Evolutionary conservation across 768 basidiomycete species (phyloP).

Genomic region (Clitopilus passeckerianus): DNA sequence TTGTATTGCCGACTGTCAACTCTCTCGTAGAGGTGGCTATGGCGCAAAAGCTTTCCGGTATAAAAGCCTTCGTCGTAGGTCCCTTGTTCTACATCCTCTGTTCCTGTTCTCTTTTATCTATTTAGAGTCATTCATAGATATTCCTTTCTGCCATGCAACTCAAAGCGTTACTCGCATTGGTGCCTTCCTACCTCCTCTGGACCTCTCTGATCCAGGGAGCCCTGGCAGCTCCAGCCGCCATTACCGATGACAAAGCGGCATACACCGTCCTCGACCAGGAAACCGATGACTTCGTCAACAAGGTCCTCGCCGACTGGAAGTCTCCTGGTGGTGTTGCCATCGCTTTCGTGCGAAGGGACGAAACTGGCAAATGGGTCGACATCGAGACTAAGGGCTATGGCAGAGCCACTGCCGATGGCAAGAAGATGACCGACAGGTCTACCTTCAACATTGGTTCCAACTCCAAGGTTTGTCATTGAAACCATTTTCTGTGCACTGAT

Average conservation of each 20-base stretch:
- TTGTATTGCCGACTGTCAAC: not conserved
- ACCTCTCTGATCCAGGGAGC: not conserved
- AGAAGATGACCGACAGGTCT: not conserved
- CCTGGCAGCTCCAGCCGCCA: not conserved
- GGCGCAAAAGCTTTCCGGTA: not conserved
- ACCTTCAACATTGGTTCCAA: slow-evolving; percentile 10
- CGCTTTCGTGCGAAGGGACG: slow-evolving; percentile 8
- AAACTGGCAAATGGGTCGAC: slow-evolving; percentile 3
- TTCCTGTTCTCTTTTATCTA: not conserved
- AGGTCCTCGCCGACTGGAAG: slow-evolving; percentile 7
- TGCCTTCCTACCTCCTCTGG: not conserved
- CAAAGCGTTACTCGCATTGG: not conserved
- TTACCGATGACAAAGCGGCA: not conserved
- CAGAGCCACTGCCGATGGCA: not conserved
- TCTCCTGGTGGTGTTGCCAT: slow-evolving; percentile 8
- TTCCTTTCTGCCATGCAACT: not conserved
- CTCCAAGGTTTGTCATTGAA: slow-evolving; percentile 9
- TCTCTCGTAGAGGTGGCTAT: not conserved
- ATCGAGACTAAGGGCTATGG: slow-evolving; percentile 15
- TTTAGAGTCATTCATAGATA: not conserved
- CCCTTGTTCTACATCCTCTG: not conserved
- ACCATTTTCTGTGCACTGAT: no score
- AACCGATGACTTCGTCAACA: slow-evolving; percentile 6
- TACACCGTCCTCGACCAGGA: slow-evolving; percentile 4
- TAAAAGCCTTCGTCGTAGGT: not conserved